Conservation (phyloP, 2,329 filamentous ascomycete genomes). For the Lecanicillium sp. region DNA sequence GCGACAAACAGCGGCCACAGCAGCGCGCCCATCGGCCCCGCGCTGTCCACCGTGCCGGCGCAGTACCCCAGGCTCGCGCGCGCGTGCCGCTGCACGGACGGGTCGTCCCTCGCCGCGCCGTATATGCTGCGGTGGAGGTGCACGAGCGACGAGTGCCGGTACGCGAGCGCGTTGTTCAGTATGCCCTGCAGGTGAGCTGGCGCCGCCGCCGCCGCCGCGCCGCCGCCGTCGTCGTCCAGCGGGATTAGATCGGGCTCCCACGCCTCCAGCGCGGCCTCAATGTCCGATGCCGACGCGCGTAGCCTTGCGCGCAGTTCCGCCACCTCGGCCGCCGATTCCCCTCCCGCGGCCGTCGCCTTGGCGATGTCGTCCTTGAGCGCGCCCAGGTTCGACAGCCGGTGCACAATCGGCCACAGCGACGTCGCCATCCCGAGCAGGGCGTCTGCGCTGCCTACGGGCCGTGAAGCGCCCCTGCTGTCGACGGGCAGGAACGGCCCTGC, state of each 20-base stretch:
- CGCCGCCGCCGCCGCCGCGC: constrained; percentile 24
- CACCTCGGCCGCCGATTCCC: constrained; percentile 33
- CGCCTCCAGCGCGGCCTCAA: constrained; percentile 47
- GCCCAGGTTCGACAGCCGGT: constrained; percentile 51
- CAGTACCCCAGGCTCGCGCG: constrained; percentile 48
- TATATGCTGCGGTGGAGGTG: constrained; percentile 53
- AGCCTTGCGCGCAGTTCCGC: constrained; percentile 45
- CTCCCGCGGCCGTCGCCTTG: constrained; percentile 34
- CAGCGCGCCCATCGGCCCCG: constrained; percentile 57
- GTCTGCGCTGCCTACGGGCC: constrained; percentile 48
- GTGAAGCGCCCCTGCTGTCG: constrained; percentile 38
- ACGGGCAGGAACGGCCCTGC: constrained; percentile 41
- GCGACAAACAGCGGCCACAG: constrained; percentile 61
- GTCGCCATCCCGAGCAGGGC: constrained; percentile 56
- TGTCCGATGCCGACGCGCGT: constrained; percentile 45
- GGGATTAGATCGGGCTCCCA: constrained; percentile 49
- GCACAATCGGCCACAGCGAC: constrained; percentile 58
- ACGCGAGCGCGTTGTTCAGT: constrained; percentile 53
- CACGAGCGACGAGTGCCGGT: constrained; percentile 52
- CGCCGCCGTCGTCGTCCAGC: background rate
- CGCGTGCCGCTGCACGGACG: constrained; percentile 48
- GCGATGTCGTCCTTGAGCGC: constrained; percentile 48
- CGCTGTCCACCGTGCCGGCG: constrained; percentile 46
- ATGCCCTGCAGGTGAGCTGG: constrained; percentile 46
- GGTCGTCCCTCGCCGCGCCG: constrained; percentile 39